Evolutionary conservation across 2,329 filamentous ascomycete species (phyloP), one percentile per base, ranked within the genome.

Genomic region (Aspergillus oerlinghausenensis): DNA sequence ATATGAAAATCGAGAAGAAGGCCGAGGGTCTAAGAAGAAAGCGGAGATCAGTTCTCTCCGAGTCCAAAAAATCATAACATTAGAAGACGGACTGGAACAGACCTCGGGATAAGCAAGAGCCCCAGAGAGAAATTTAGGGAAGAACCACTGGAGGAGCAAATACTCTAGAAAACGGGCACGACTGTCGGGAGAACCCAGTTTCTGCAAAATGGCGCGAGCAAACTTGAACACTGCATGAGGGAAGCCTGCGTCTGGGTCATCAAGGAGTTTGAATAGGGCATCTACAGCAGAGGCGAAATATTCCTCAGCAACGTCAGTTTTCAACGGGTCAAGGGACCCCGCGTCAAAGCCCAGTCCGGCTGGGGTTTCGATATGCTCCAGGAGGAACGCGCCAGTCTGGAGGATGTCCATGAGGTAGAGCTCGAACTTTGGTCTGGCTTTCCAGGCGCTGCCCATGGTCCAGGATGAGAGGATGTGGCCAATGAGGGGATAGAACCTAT

Each of bases 331-430:
- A 56, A 71, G 68, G 60, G 86, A 86, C 77, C 89, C 89, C 60
- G 86, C 82, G 55, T 88, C 86, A 43, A 89, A 68, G 79, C 73
- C 91, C 86, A 74, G 88, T 83, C 61, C 88, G 81, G 58, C 87
- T 65, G 90, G 88, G 68, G 92, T 88, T 72, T 92, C 89, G 67
- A 90, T 87, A 68, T 89, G 87, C 68, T 96, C 92, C 65, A 97
- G 80, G 56, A 97, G 80, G 70, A 97, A 97, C 42, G 92, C 88
- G 63, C 94, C 94, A 66, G 95, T 89, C 74, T 96, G 90, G 32
- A 99, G 83, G 58, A 95, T 90, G 70, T 94, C 90, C 89, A 96
- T 94, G 11, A 99, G 83, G 72, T 93, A 97, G 75, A 91, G 89
- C 75, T 97, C 92, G 80, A 99, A 86, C 62, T 92, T 94, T 63